phyloP scores from a whole-genome alignment of 1,284 basidiomycete species.

The Leccinum solheimii region DNA sequence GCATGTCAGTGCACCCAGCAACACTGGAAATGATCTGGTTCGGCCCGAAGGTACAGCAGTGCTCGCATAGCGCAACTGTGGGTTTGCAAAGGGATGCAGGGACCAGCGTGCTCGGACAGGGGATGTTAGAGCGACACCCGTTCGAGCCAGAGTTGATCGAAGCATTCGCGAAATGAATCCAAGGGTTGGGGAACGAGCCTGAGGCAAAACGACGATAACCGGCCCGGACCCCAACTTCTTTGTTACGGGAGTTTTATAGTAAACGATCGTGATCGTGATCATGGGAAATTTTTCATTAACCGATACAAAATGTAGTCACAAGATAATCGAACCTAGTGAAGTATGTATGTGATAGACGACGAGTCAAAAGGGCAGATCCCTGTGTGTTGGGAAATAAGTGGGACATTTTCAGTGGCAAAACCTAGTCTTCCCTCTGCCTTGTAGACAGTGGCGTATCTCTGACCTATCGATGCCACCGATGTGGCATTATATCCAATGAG shows the following conservation, averaged over 20 bases:
- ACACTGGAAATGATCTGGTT: constrained; percentile 6
- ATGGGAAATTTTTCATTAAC: not conserved
- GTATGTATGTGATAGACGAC: not conserved
- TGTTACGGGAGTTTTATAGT: not conserved
- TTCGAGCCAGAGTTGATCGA: constrained; percentile 6
- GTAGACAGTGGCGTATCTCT: not conserved
- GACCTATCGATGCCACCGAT: not conserved
- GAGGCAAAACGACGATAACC: not conserved
- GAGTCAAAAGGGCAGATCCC: constrained; percentile 31
- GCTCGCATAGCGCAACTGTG: constrained; percentile 17
- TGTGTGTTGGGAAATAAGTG: constrained; percentile 37
- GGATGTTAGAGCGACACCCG: not conserved
- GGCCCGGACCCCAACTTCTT: not conserved
- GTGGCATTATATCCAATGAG: not conserved
- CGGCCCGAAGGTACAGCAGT: not conserved
- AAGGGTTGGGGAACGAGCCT: not conserved
- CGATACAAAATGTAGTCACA: not conserved
- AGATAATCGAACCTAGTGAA: not conserved
- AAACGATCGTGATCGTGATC: not conserved
- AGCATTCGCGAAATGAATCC: constrained; percentile 15
- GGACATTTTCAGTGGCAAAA: constrained; percentile 36
- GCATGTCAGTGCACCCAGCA: constrained; percentile 29
- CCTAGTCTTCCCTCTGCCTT: constrained; percentile 7
- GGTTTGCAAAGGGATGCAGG: not conserved
- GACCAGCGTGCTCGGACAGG: not conserved